These are phyloP conservation scores for Borovskyia barvae DNA, from an alignment of 208 protist species.

Conservation along the genomic window DNA sequence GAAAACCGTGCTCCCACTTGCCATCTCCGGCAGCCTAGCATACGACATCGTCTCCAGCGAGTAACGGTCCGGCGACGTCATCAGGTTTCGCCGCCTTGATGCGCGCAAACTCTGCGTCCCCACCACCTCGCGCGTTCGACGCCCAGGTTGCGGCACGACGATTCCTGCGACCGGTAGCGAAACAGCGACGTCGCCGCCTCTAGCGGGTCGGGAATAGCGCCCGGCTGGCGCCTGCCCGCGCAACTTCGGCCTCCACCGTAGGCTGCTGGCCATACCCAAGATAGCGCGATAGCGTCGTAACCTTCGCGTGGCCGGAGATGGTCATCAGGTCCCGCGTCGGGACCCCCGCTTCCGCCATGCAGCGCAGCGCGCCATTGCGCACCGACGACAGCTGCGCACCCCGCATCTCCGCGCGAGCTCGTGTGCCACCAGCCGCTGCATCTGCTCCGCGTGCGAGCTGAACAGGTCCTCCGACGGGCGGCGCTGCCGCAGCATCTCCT, in stretches of 20 bases:
- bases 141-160: not conserved
- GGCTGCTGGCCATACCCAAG: not conserved
- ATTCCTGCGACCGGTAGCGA: not conserved
- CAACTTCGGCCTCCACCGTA: not conserved
- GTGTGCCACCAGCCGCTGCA: too few species aligned
- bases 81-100: too few species aligned
- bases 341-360: not conserved
- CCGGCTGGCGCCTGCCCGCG: not conserved
- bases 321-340: not conserved
- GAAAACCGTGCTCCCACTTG: too few species aligned
- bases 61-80: too few species aligned
- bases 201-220: not conserved
- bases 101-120: too few species aligned
- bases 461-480: too few species aligned
- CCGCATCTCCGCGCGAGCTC: too few species aligned
- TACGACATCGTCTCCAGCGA: too few species aligned
- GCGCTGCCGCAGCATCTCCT: too few species aligned
- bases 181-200: not conserved
- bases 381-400: not conserved
- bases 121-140: not conserved
- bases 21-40: too few species aligned
- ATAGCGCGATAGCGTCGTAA: not conserved
- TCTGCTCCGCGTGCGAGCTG: too few species aligned
- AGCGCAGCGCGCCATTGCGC: not conserved
- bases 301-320: not conserved